phyloP scores from a whole-genome alignment of 2,329 filamentous ascomycete genomes.

The Elsinoe australis region DNA sequence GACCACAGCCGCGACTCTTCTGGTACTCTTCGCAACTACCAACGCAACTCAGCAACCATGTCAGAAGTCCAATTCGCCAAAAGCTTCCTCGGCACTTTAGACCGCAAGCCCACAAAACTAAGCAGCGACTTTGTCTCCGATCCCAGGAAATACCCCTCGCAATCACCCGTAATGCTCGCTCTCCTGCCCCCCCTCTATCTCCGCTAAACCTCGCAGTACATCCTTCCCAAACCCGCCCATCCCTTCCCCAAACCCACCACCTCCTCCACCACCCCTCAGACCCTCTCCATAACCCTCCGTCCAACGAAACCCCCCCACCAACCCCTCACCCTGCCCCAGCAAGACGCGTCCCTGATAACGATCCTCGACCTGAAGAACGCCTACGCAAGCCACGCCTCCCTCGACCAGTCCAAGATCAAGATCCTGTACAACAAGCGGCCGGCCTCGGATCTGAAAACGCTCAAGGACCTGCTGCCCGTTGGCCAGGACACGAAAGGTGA shows the following conservation, averaged over 20 bases:
- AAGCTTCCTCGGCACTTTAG: conserved; percentile 71
- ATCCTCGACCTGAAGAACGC: conserved; percentile 69
- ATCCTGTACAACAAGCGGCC: conserved; percentile 84
- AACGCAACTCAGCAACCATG: conserved; percentile 20
- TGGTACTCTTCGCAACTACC: background rate
- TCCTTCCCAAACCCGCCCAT: conserved; percentile 57
- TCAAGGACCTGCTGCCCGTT: conserved; percentile 58
- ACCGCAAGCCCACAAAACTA: conserved; percentile 71
- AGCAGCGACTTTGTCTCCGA: conserved; percentile 88
- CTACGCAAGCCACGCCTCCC: conserved; percentile 55
- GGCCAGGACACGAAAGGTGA: conserved; percentile 30
- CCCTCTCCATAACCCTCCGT: conserved; percentile 55
- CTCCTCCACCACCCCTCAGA: conserved; percentile 31
- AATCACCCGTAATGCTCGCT: conserved; percentile 58
- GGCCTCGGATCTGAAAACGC: conserved; percentile 64
- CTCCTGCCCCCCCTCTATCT: conserved; percentile 13
- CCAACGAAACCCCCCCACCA: conserved; percentile 69
- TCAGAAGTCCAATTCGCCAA: conserved; percentile 73
- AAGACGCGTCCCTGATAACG: conserved; percentile 52
- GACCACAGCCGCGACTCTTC: background rate
- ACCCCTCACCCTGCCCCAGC: conserved; percentile 55
- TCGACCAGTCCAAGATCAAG: conserved; percentile 72
- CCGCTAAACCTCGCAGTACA: conserved; percentile 48
- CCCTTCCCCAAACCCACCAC: conserved; percentile 47
- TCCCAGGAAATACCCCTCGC: conserved; percentile 65